Evolutionary conservation across 371 early-diverging fungal genomes (phyloP), one percentile per base, ranked within the genome.

Genomic region (Batrachochytrium dendrobatidis): DNA sequence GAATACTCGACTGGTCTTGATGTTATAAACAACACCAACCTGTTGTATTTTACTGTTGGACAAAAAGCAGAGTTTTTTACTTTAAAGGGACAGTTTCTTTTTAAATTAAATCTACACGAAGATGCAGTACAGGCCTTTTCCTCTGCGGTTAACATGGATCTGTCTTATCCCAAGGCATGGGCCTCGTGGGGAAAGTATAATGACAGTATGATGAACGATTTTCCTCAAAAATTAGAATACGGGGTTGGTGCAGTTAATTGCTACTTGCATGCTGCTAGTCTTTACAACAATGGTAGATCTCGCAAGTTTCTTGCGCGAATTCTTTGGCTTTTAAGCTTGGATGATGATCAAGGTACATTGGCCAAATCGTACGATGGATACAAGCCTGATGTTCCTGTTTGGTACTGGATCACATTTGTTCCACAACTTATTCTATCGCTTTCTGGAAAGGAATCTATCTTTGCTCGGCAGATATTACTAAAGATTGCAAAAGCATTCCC

Each of bases 31-130:
- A 95, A 95, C 72, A 98, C 99, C 10, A 99, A 99, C 68, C 74
- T 98, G 64, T 82, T 89, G 70, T 99, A 95, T 71, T 99, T 99
- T 68, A 87, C 85, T 17, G 73, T 82, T 2, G 80, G 83, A 26
- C 99, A 99, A 71, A 94, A 92, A 68, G 95, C 98, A n/a, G 99
- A 99, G 62, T 98, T 99, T 68, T 96, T 91, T 61, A 85, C 93
- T 12, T 80, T 99, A 55, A 95, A 97, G 74, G 99, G 94, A 18
- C 82, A 85, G 74, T 96, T 98, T 75, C 68, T 95, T 30, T 81
- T 91, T n/a, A 92, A 92, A 63, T 72, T 95, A 49, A 81, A 83
- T 34, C 79, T 88, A 48, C 81, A 84, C 59, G 88, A 87, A 5
- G 98, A 97, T 55, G 99, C 99, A 6, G 89, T 89, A 61, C 81